Conservation (phyloP, 768 basidiomycete genomes). For the Artomyces pyxidatus region DNA sequence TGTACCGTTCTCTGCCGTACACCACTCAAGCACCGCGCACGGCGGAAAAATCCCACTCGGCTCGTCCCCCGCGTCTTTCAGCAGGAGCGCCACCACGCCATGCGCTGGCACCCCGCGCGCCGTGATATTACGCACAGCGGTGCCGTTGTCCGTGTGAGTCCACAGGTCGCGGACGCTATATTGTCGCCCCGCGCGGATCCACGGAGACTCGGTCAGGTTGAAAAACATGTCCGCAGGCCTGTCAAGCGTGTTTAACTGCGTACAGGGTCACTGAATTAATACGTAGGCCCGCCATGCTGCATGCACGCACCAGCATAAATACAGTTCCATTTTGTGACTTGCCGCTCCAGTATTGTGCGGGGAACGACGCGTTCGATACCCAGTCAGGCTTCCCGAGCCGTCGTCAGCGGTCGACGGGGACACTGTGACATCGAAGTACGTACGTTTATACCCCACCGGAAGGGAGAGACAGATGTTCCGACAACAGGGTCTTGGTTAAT, state of each 20-base stretch:
- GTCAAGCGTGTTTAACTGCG: slow-evolving; percentile 16
- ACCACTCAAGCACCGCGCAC: slow-evolving; percentile 13
- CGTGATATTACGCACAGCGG: slow-evolving; percentile 16
- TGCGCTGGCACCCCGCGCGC: slow-evolving; percentile 14
- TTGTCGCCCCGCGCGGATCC: slow-evolving; percentile 16
- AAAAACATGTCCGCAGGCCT: slow-evolving; percentile 14
- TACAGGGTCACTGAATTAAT: not conserved
- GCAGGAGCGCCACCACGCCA: slow-evolving; percentile 16
- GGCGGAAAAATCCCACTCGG: slow-evolving; percentile 12
- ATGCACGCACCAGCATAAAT: slow-evolving; percentile 49
- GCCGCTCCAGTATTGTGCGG: slow-evolving; percentile 70
- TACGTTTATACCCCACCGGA: slow-evolving; percentile 63
- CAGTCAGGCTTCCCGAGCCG: slow-evolving; percentile 25
- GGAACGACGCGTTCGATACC: slow-evolving; percentile 36
- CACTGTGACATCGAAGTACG: slow-evolving; percentile 14
- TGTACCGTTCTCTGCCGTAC: slow-evolving; percentile 16
- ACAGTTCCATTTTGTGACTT: slow-evolving; percentile 56
- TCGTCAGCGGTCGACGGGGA: not conserved
- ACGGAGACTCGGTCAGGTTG: slow-evolving; percentile 19
- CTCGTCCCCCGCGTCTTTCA: slow-evolving; percentile 17
- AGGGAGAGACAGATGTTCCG: slow-evolving; percentile 58
- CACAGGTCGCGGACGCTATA: slow-evolving; percentile 19
- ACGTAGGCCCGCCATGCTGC: not conserved
- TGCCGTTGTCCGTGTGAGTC: slow-evolving; percentile 18
- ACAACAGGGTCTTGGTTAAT: slow-evolving; percentile 62